Conservation (phyloP, 83 land plant genomes). For the Diphasiastrum complanatum region DNA sequence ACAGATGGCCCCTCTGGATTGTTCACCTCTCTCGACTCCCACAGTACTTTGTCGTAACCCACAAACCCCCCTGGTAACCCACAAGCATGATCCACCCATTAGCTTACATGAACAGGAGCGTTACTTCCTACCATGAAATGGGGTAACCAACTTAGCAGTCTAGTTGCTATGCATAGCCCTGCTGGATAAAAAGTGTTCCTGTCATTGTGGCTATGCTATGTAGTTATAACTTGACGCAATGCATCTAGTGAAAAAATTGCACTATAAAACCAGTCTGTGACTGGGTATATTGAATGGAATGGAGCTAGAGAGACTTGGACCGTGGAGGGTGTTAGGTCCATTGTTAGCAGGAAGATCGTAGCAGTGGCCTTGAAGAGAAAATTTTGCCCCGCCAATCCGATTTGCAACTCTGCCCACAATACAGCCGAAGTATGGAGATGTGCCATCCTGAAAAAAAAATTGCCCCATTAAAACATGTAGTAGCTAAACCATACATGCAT, state of each 20-base stretch:
- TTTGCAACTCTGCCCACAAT: slow-evolving; percentile 31
- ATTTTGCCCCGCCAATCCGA: slow-evolving; percentile 20
- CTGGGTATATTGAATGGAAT: neutral
- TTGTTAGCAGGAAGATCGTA: slow-evolving; percentile 19
- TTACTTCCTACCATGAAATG: neutral
- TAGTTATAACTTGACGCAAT: neutral
- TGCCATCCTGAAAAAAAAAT: slow-evolving; percentile 10
- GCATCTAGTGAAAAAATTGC: neutral
- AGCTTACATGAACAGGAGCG: neutral
- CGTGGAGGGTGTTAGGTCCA: slow-evolving; percentile 16
- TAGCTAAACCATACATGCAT: slow-evolving; percentile 9
- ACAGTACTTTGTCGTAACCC: slow-evolving; percentile 38
- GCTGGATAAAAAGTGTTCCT: neutral
- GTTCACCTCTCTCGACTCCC: slow-evolving; percentile 19
- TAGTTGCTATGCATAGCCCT: neutral
- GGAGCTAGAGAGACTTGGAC: neutral
- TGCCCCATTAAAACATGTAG: neutral
- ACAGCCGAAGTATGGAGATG: slow-evolving; percentile 26
- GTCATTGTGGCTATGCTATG: neutral
- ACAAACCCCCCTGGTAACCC: slow-evolving; percentile 2
- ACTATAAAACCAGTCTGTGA: neutral
- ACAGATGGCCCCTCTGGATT: slow-evolving; percentile 1
- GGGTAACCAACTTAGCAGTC: neutral
- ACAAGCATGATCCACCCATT: neutral
- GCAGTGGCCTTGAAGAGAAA: slow-evolving; percentile 15